Evolutionary conservation across 108 stramenopile genomes (phyloP), one percentile per base, ranked within the genome.

Genomic region (Nitzschia sp.): DNA sequence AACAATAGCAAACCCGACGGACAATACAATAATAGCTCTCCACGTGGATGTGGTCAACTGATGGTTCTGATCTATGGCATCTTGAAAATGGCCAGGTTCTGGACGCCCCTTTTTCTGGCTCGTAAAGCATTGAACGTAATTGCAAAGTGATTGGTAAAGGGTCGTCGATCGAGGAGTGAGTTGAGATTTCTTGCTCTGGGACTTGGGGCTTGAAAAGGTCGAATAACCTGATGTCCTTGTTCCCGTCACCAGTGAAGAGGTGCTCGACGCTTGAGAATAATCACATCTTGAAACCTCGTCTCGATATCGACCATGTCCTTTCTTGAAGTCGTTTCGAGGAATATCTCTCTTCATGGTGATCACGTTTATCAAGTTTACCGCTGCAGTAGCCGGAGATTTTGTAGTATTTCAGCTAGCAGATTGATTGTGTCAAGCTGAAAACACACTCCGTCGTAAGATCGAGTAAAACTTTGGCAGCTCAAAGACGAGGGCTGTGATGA

Each of bases 1-100:
- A 45, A 58, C 26, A 1, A 69, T 27, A 21, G 68, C 55, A 21
- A 69, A 8, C 21, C 2, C 15, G 9, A 69, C 15, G 0, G 68
- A 69, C 0, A 69, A 19, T 6, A 45, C 6, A 5, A 69, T 45
- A 21, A 58, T 33, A 6, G 29, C 17, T 11, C n/a, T 45, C 68
- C 68, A 69, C 19, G 57, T 22, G 6, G 19, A 41, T 22, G 19
- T 50, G 8, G 48, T 21, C 48, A 50, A n/a, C 6, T 41, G 48
- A 21, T 50, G 48, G 48, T 50, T 21, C 4, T 16, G 48, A 5
- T 50, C 48, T 4, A 50, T 50, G 9, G 48, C 13, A 11, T 22
- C 19, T 50, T 11, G 19, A 50, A 50, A 21, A 4, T 50, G 5
- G 13, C 48, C 4, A 21, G 21, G 48, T 19, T 50, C 48, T 41